These are phyloP conservation scores for Floccularia luteovirens DNA, from an alignment of 768 basidiomycete species.

Conservation along the genomic window DNA sequence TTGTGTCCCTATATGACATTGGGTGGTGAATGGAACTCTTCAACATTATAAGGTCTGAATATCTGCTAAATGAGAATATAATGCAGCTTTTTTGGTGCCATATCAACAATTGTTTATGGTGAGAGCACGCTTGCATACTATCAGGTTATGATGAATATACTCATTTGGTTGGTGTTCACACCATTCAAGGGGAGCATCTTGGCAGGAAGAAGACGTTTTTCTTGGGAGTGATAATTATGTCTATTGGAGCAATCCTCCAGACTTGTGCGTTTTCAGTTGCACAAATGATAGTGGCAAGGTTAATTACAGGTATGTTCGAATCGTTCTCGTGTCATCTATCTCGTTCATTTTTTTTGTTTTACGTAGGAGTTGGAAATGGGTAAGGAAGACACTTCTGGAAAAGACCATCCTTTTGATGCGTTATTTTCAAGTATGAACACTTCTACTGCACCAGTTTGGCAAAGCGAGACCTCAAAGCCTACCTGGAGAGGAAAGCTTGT, in stretches of 20 bases:
- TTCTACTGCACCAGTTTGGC: conserved; percentile 43
- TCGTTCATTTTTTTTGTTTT: not conserved
- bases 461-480: conserved; percentile 44
- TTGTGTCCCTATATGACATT: conserved; percentile 44
- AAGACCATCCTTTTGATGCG: not conserved
- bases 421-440: conserved; percentile 30
- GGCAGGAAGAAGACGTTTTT: conserved; percentile 42
- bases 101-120: conserved; percentile 34
- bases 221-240: conserved; percentile 43
- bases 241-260: conserved; percentile 44
- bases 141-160: not conserved
- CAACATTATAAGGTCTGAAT: not conserved
- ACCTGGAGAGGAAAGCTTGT: conserved; percentile 40
- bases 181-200: conserved; percentile 24
- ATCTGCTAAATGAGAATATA: not conserved
- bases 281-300: conserved; percentile 40
- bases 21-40: conserved; percentile 31
- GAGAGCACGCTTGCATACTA: not conserved
- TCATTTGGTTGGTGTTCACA: not conserved
- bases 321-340: not conserved
- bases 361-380: conserved; percentile 38
- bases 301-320: conserved; percentile 36
- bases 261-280: conserved; percentile 33
- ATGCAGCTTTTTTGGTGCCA: conserved; percentile 35
- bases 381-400: conserved; percentile 7